Percentiles rank a stretch among this genome's conserved stretches.
phyloP scores from a whole-genome alignment of 2,329 filamentous ascomycete species.

The Pseudopyrenochaeta lycopersici region DNA sequence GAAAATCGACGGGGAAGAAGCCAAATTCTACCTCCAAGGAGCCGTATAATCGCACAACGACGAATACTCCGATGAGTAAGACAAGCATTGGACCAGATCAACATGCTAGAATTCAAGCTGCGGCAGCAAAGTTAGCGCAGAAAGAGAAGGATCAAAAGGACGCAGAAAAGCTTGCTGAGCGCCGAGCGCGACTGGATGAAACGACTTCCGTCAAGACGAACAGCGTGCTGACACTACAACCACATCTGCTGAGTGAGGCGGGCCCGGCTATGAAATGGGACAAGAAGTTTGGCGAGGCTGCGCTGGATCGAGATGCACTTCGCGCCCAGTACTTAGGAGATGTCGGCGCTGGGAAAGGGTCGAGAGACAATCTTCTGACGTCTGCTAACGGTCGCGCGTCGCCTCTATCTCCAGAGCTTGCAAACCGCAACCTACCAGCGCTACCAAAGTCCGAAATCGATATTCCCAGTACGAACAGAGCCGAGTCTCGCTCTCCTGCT shows the following conservation, averaged over 20 bases:
- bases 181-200: slow-evolving; percentile 65
- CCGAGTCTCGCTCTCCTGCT: slow-evolving; percentile 41
- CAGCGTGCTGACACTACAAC: slow-evolving; percentile 88
- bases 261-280: slow-evolving; percentile 98
- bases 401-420: slow-evolving; percentile 30
- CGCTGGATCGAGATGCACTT: slow-evolving; percentile 85
- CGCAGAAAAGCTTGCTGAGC: slow-evolving; percentile 58
- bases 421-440: slow-evolving; percentile 54
- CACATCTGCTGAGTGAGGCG: slow-evolving; percentile 83
- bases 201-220: slow-evolving; percentile 75
- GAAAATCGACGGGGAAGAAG: slow-evolving; percentile 56
- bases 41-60: slow-evolving; percentile 60
- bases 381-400: slow-evolving; percentile 44
- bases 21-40: slow-evolving; percentile 56
- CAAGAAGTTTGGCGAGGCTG: slow-evolving; percentile 91
- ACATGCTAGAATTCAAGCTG: slow-evolving; percentile 90
- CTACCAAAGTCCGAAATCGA: slow-evolving; percentile 46
- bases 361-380: slow-evolving; percentile 54
- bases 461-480: slow-evolving; percentile 25
- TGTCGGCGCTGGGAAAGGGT: slow-evolving; percentile 74
- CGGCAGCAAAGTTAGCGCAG: slow-evolving; percentile 82
- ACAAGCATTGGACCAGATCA: slow-evolving; percentile 88
- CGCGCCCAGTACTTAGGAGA: slow-evolving; percentile 87
- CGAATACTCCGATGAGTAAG: slow-evolving; percentile 71
- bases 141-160: slow-evolving; percentile 69